Percentiles rank a stretch among this genome's conserved stretches.
Evolutionary conservation across 768 basidiomycete species (phyloP).

Genomic region (Phallus indusiatus): DNA sequence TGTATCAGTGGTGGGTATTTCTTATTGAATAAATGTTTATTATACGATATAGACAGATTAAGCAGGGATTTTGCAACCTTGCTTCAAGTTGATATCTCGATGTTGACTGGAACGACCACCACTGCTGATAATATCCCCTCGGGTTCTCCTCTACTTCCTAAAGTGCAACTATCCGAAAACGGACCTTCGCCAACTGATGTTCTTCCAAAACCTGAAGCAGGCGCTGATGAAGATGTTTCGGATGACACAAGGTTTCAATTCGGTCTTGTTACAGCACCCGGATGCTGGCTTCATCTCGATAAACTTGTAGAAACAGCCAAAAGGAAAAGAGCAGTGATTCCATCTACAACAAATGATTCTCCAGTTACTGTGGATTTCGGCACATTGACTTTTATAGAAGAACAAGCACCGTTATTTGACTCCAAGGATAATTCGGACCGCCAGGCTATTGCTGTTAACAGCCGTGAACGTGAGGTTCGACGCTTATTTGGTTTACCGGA

Average conservation of each 20-base stretch:
- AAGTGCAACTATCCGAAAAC: neutral
- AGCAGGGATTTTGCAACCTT: constrained; percentile 3
- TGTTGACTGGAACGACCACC: neutral
- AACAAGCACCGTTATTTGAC: constrained; percentile 9
- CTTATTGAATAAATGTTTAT: neutral
- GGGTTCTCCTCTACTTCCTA: neutral
- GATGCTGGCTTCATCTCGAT: constrained; percentile 22
- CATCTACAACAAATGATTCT: constrained; percentile 6
- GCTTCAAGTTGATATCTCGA: constrained; percentile 7
- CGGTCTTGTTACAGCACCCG: constrained; percentile 18
- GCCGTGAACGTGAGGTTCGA: constrained; percentile 14
- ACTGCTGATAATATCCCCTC: neutral
- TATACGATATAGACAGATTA: neutral
- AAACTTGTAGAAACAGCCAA: constrained; percentile 22
- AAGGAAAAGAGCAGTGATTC: constrained; percentile 11
- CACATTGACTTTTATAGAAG: constrained; percentile 27
- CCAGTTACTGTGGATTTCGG: constrained; percentile 34
- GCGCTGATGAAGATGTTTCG: constrained; percentile 1
- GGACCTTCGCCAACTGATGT: constrained; percentile 11
- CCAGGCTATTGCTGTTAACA: constrained; percentile 17
- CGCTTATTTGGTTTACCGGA: constrained; percentile 16
- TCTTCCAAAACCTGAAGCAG: constrained; percentile 1
- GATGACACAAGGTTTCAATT: constrained; percentile 20
- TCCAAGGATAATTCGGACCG: constrained; percentile 25
- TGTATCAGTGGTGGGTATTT: constrained; percentile 4